Percentiles rank a stretch among this genome's conserved stretches.
phyloP scores from a whole-genome alignment of 2,329 filamentous ascomycete species.

The Trichoderma gracile region DNA sequence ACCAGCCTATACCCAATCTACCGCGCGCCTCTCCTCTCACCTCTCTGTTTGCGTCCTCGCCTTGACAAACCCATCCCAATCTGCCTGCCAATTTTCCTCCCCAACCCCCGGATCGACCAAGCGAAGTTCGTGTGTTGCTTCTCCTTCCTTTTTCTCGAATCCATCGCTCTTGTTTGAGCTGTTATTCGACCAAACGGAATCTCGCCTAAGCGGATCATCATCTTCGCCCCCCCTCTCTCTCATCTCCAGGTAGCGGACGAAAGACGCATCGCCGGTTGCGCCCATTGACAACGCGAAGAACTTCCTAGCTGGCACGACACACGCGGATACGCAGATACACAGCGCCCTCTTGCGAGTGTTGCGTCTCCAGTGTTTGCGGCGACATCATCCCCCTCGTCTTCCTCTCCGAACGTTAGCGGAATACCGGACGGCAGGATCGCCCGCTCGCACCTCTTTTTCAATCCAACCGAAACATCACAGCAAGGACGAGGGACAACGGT shows the following conservation, averaged over 20 bases:
- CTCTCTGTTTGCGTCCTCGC: constrained; percentile 21
- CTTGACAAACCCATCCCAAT: neutral
- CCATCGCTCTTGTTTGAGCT: neutral
- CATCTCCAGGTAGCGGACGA: neutral
- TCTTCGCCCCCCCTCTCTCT: neutral
- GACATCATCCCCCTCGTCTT: neutral
- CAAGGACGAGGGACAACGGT: neutral
- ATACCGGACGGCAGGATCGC: constrained; percentile 7
- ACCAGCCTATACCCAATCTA: constrained; percentile 20
- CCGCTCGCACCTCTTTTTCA: neutral
- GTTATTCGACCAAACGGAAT: constrained; percentile 9
- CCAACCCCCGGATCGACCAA: neutral
- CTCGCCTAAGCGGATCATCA: constrained; percentile 12
- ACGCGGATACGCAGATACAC: neutral
- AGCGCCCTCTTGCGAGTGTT: neutral
- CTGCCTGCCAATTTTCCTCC: neutral
- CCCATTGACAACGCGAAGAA: neutral
- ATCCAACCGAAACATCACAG: neutral
- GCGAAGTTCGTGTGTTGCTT: neutral
- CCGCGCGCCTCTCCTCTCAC: neutral
- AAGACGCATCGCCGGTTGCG: neutral
- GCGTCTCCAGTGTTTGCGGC: neutral
- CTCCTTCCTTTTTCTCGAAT: neutral
- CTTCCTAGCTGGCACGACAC: neutral
- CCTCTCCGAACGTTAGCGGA: neutral